Conservation (phyloP, 2,329 filamentous ascomycete species). For the Juglanconis sp. region DNA sequence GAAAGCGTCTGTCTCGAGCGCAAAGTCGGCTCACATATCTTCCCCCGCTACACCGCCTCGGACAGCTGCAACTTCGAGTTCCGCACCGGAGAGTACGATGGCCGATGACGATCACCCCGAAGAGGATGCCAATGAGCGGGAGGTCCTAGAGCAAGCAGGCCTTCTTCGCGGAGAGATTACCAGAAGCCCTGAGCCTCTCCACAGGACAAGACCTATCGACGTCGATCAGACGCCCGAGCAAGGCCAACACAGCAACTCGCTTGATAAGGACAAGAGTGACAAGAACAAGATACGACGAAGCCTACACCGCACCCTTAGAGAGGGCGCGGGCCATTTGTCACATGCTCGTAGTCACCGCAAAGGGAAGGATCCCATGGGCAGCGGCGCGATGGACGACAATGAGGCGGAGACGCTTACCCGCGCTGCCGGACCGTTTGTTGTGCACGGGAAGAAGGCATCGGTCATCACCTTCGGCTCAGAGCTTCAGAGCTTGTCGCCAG, state of each 20-base stretch:
- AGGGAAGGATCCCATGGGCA: conserved; percentile 69
- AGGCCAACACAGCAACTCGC: conserved; percentile 18
- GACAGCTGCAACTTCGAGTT: conserved; percentile 28
- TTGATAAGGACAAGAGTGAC: conserved; percentile 53
- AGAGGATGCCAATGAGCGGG: conserved; percentile 65
- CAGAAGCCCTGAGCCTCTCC: conserved; percentile 40
- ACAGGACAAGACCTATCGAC: conserved; percentile 37
- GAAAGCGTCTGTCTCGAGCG: conserved; percentile 43
- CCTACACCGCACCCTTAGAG: conserved; percentile 83
- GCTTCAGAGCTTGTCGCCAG: conserved; percentile 72
- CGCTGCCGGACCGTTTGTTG: conserved; percentile 83
- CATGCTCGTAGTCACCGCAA: conserved; percentile 68
- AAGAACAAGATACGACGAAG: conserved; percentile 75
- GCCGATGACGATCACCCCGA: conserved; percentile 39
- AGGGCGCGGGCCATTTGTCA: conserved; percentile 65
- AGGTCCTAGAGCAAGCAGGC: conserved; percentile 65
- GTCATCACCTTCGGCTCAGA: conserved; percentile 96
- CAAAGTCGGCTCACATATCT: conserved; percentile 34
- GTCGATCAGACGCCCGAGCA: conserved; percentile 36
- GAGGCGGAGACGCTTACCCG: conserved; percentile 69
- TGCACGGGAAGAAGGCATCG: conserved; percentile 96
- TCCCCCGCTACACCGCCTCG: conserved; percentile 30
- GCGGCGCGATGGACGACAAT: conserved; percentile 52
- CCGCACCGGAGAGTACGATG: conserved; percentile 28
- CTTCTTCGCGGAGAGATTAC: conserved; percentile 49